A percentile compares a stretch with the other conserved stretches of the same genome.
Evolutionary conservation across 768 basidiomycete genomes (phyloP).

Genomic region (Trametes meyenii): DNA sequence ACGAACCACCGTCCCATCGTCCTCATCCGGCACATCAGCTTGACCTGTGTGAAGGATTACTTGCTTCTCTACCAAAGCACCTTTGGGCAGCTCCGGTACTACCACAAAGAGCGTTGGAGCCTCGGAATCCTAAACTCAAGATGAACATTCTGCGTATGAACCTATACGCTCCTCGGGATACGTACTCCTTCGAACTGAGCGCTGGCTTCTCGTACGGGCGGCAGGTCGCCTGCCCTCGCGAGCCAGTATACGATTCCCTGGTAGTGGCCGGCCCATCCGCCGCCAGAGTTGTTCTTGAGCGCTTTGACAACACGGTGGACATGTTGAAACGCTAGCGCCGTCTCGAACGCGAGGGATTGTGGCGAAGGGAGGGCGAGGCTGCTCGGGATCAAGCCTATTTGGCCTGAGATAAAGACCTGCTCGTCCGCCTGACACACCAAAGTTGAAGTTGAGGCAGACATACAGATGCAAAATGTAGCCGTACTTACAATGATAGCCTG

Average conservation of each 20-base stretch:
- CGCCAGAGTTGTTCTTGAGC: conserved; percentile 54
- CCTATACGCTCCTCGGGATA: neutral
- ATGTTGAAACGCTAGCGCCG: conserved; percentile 81
- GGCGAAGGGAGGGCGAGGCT: conserved; percentile 68
- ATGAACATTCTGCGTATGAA: neutral
- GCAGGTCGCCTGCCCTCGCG: conserved; percentile 41
- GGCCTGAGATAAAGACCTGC: conserved; percentile 88
- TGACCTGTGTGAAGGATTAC: conserved; percentile 71
- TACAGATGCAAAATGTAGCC: neutral
- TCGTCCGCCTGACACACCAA: conserved; percentile 60
- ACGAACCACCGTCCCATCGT: conserved; percentile 47
- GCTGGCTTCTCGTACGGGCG: conserved; percentile 46
- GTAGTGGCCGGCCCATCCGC: conserved; percentile 61
- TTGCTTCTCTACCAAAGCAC: conserved; percentile 77
- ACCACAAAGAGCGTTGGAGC: conserved; percentile 58
- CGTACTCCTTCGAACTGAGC: conserved; percentile 30
- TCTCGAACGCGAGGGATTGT: conserved; percentile 59
- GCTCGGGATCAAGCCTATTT: conserved; percentile 88
- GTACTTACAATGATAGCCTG: conserved; percentile 82
- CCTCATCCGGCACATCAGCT: conserved; percentile 43
- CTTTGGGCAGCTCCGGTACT: conserved; percentile 69
- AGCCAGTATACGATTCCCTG: conserved; percentile 80
- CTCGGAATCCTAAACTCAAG: conserved; percentile 21
- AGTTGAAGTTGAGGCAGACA: neutral
- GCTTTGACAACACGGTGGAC: conserved; percentile 66